These are phyloP conservation scores for Lavandula angustifolia DNA, from an alignment of 257 asterid genomes.

Conservation along the genomic window DNA sequence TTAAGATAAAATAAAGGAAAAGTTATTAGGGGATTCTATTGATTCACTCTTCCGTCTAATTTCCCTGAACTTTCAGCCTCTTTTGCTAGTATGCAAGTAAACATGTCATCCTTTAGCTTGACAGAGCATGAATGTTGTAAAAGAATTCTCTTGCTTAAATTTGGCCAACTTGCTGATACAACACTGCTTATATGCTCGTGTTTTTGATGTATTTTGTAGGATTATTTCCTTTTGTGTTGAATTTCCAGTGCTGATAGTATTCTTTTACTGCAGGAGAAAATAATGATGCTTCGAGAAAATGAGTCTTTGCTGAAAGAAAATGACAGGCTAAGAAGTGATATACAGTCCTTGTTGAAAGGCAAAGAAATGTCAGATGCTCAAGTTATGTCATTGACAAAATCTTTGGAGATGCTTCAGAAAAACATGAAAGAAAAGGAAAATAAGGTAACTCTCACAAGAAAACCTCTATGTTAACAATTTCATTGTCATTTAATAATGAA, in stretches of 20 bases:
- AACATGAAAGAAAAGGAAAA: constrained; percentile 83
- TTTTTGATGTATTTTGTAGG: constrained; percentile 5
- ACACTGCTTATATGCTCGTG: constrained; percentile 22
- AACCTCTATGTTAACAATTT: constrained; percentile 8
- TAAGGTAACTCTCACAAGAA: constrained; percentile 44
- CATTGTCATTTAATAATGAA: constrained; percentile 18
- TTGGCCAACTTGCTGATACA: constrained; percentile 18
- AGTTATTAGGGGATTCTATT: background rate
- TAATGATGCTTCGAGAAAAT: constrained; percentile 69
- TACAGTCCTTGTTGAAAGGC: constrained; percentile 59
- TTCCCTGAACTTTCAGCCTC: constrained; percentile 13
- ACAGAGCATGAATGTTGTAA: constrained; percentile 16
- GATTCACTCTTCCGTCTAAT: constrained; percentile 2
- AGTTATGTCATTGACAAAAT: constrained; percentile 62
- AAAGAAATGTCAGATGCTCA: constrained; percentile 73
- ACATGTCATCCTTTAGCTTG: constrained; percentile 18
- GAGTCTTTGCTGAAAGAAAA: constrained; percentile 70
- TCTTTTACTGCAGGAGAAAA: constrained; percentile 71
- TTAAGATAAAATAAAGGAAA: background rate
- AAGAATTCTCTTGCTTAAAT: constrained; percentile 22
- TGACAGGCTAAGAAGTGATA: constrained; percentile 64
- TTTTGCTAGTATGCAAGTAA: background rate
- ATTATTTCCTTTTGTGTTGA: constrained; percentile 18
- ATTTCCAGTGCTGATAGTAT: constrained; percentile 32
- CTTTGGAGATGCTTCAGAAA: constrained; percentile 82